Conservation (phyloP, 208 protist genomes). For the Endotrypanum monterogeii region DNA sequence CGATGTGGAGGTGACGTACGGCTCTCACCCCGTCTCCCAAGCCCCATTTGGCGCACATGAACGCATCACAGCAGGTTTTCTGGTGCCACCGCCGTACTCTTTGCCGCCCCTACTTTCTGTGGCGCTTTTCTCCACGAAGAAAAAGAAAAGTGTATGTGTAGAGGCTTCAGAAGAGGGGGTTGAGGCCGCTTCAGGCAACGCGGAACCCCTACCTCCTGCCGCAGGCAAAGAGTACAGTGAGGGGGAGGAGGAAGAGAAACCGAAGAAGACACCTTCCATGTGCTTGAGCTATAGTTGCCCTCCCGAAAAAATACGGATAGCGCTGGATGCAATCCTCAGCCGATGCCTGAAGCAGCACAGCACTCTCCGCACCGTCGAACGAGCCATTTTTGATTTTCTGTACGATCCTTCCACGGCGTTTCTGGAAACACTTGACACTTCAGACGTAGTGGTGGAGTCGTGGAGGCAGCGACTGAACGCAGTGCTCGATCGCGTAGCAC, state of each 20-base stretch:
- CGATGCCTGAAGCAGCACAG: constrained; percentile 72
- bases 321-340: constrained; percentile 70
- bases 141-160: background rate
- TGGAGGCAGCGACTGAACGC: constrained; percentile 57
- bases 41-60: constrained; percentile 52
- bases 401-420: constrained; percentile 84
- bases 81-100: constrained; percentile 39
- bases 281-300: constrained; percentile 61
- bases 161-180: background rate
- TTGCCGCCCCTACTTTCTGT: constrained; percentile 63
- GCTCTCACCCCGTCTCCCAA: constrained; percentile 29
- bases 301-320: constrained; percentile 58
- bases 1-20: constrained; percentile 48
- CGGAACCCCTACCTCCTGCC: too few relatives aligned
- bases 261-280: background rate
- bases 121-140: constrained; percentile 49
- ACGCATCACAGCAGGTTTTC: constrained; percentile 36
- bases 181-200: too few relatives aligned
- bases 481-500: constrained; percentile 52
- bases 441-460: constrained; percentile 56
- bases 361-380: constrained; percentile 91
- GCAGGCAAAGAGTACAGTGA: background rate
- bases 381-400: constrained; percentile 88
- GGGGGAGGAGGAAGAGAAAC: background rate
- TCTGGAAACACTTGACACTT: constrained; percentile 48